Percentiles rank a stretch among this genome's conserved stretches.
phyloP scores from a whole-genome alignment of 208 protist genomes.

The Trypanosoma vivax region DNA sequence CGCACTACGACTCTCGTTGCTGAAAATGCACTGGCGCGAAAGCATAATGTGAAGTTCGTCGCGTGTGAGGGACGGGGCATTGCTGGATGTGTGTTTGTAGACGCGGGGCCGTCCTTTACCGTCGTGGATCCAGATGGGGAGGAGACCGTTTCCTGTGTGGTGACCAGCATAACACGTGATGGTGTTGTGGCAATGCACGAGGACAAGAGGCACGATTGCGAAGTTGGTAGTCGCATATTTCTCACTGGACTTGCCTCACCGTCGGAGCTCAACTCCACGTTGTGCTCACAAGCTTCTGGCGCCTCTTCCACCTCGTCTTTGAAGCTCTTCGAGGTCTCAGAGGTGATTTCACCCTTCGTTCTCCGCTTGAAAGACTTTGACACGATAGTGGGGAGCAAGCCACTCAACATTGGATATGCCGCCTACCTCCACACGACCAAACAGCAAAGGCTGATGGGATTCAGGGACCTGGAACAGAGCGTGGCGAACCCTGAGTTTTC shows the following conservation, averaged over 20 bases:
- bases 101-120: conserved; percentile 50
- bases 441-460: conserved; percentile 41
- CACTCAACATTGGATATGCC: conserved; percentile 40
- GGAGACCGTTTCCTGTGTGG: conserved; percentile 71
- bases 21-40: conserved; percentile 52
- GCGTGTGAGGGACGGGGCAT: conserved; percentile 79
- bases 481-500: conserved; percentile 48
- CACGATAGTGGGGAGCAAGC: conserved; percentile 1
- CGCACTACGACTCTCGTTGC: conserved; percentile 42
- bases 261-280: conserved; percentile 32
- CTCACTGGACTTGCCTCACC: conserved; percentile 63
- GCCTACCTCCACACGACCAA: conserved; percentile 92
- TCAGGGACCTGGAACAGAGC: conserved; percentile 48
- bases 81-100: conserved; percentile 76
- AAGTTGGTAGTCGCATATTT: conserved; percentile 73
- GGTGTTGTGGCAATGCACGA: conserved; percentile 80
- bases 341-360: conserved; percentile 67
- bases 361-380: conserved; percentile 46
- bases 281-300: conserved; percentile 1
- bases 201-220: conserved; percentile 84
- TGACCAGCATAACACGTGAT: conserved; percentile 60
- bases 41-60: conserved; percentile 67
- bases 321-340: conserved; percentile 58
- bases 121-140: conserved; percentile 84
- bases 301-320: conserved; percentile 16